Base-by-base conservation (phyloP, 1,284 basidiomycete genomes). In the Inonotus obliquus region DNA sequence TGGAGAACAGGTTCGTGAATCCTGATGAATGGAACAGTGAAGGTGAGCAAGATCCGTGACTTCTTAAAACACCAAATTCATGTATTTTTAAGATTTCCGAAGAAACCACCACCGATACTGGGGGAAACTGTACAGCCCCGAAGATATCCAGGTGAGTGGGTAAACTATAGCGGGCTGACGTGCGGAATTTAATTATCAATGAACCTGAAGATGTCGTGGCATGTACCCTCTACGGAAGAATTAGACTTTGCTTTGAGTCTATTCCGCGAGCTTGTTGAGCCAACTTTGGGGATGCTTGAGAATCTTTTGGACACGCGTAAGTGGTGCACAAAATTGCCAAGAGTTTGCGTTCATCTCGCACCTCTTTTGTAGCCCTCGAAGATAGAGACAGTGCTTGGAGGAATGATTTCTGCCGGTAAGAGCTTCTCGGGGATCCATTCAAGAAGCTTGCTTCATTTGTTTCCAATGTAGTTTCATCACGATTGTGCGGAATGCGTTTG, bases 341-440 rank as follows among this genome's bases (percentile, higher is more conserved):
- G 25, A 3, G 32, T 53, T 32, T n/a, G 48, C 25, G 41, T 17
- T 44, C 41, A 21, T 44, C 17, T 19, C 76, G 49, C 37, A 71
- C 29, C 60, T 3, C 39, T 27, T 53, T 76, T 73, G 70, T 23
- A 64, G 63, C 48, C 32, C 59, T 59, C 29, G 69, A 78, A 44
- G 65, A 71, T 13, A 78, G 83, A 17, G 84, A 89, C 71, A 79
- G 81, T 23, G 67, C 79, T 14, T 97, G 94, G 94, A 83, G 89
- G 27, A 96, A 94, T 73, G 91, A 96, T 67, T 95, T 96, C 69
- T 96, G 94, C 74, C 83, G 87, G 86, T 86, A 45, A 57, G 78
- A n/a, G 71, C 17, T 17, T 44, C 56, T 53, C 60, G 29, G 2
- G 41, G 39, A 27, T 60, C 17, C 7, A 7, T 38, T 32, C 14